phyloP scores from a whole-genome alignment of 2,329 filamentous ascomycete species.

The Teratosphaeria nubilosa region DNA sequence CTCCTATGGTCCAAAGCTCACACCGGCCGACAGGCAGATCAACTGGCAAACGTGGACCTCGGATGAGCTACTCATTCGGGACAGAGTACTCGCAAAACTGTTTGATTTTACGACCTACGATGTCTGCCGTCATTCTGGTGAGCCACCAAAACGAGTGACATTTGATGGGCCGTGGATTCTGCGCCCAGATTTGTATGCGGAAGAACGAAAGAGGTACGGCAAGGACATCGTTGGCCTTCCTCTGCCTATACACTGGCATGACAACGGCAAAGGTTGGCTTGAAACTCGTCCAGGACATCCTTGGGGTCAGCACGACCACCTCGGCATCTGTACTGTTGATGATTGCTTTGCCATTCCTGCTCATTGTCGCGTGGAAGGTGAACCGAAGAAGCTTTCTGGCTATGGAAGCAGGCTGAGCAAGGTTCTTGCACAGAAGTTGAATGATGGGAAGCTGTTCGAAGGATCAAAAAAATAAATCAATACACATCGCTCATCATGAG shows the following conservation, averaged over 20 bases:
- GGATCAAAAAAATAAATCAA: too few species aligned
- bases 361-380: not conserved
- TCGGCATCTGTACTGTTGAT: not conserved
- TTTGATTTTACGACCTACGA: conserved; percentile 45
- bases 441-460: not conserved
- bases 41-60: conserved; percentile 47
- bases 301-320: not conserved
- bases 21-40: conserved; percentile 51
- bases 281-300: not conserved
- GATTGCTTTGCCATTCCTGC: not conserved
- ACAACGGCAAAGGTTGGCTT: not conserved
- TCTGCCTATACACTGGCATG: not conserved
- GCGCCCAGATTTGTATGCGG: not conserved
- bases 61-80: conserved; percentile 45
- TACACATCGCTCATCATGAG: too few species aligned
- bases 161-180: conserved; percentile 5
- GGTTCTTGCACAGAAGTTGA: not conserved
- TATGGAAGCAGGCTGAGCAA: not conserved
- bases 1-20: conserved; percentile 63
- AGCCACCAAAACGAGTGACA: conserved; percentile 2
- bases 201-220: not conserved
- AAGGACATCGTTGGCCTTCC: not conserved
- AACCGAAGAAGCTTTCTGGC: not conserved
- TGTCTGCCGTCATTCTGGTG: conserved; percentile 5
- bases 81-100: conserved; percentile 53